These are phyloP conservation scores for Dothideomycetes sp. DNA, from an alignment of 2,329 filamentous ascomycete genomes.

Conservation along the genomic window DNA sequence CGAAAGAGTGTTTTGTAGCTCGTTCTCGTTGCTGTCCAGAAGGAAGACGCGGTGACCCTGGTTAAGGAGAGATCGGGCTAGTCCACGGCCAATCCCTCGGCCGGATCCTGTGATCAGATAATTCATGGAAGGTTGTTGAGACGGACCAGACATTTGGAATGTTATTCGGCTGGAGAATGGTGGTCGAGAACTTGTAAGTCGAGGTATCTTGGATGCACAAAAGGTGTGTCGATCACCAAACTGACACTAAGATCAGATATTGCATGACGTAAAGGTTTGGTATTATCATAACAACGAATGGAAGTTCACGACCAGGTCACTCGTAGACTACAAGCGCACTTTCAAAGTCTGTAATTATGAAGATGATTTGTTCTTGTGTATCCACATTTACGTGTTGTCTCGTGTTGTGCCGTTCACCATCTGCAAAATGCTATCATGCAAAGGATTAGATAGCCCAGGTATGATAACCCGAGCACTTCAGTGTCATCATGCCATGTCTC, in stretches of 20 bases:
- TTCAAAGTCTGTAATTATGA: too few relatives aligned
- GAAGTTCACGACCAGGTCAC: too few relatives aligned
- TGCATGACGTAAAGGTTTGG: too few relatives aligned
- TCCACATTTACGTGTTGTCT: not conserved
- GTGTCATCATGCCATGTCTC: slow-evolving; percentile 14
- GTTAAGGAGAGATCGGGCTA: slow-evolving; percentile 29
- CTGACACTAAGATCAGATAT: too few relatives aligned
- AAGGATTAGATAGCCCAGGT: slow-evolving; percentile 6
- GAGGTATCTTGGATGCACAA: too few relatives aligned
- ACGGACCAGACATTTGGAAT: too few relatives aligned
- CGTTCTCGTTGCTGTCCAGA: slow-evolving; percentile 30
- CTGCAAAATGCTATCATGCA: not conserved
- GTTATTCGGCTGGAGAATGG: too few relatives aligned
- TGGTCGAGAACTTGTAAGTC: too few relatives aligned
- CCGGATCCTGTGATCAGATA: slow-evolving; percentile 32
- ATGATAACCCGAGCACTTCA: slow-evolving; percentile 14
- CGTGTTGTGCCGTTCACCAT: not conserved
- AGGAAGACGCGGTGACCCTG: slow-evolving; percentile 32
- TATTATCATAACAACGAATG: too few relatives aligned
- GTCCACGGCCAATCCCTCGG: slow-evolving; percentile 31
- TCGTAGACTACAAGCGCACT: too few relatives aligned
- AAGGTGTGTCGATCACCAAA: too few relatives aligned
- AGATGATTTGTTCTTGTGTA: too few relatives aligned
- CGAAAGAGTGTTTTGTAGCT: slow-evolving; percentile 30
- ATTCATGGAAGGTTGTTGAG: slow-evolving; percentile 34